These are phyloP conservation scores for Dianthus caryophyllus DNA, from an alignment of 148 eudicot genomes.

Conservation along the genomic window DNA sequence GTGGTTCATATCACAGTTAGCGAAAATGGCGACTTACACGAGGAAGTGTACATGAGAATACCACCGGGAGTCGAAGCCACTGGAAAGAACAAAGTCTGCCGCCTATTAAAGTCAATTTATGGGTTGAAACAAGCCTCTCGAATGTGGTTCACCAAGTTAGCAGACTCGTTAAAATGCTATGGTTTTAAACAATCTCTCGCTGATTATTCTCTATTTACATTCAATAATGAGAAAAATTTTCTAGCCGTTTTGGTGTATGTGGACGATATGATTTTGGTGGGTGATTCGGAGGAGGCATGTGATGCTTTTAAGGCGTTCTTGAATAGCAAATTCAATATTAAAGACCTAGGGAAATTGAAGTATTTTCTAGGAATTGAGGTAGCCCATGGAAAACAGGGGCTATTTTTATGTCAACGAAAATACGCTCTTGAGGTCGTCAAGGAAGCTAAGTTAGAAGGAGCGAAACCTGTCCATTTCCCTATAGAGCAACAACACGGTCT, in stretches of 20 bases:
- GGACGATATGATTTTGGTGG: too few relatives aligned
- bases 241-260: not conserved
- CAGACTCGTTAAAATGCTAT: not conserved
- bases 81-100: not conserved
- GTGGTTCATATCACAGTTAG: not conserved
- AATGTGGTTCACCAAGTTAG: not conserved
- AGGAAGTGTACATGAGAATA: too few relatives aligned
- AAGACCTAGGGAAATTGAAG: too few relatives aligned
- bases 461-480: not conserved
- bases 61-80: not conserved
- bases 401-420: too few relatives aligned
- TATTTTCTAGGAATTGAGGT: too few relatives aligned
- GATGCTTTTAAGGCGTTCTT: not conserved
- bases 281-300: not conserved
- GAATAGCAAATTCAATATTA: not conserved
- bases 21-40: too few relatives aligned
- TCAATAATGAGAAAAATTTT: not conserved
- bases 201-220: not conserved
- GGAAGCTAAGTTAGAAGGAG: not conserved
- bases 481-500: not conserved
- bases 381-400: too few relatives aligned
- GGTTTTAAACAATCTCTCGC: not conserved
- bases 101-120: not conserved
- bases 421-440: not conserved
- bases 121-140: not conserved